Conservation (phyloP, 495 filamentous ascomycete species). For the Staphylotrichum tortipilum region DNA sequence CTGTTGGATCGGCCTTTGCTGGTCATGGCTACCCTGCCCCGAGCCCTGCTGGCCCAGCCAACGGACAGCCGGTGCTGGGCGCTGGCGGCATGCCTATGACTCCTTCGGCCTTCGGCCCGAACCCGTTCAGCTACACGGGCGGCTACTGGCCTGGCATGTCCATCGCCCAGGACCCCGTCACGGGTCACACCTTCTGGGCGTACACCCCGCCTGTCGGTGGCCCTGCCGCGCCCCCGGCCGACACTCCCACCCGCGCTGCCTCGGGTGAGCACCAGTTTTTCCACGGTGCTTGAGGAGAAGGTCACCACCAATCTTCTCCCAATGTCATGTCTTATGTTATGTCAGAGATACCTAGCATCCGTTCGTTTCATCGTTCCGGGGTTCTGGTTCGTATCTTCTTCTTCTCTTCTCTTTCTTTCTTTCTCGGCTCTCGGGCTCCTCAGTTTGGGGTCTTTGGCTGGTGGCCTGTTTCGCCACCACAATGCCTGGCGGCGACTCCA, state of each 20-base stretch:
- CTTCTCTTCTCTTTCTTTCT: neutral
- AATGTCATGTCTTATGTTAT: neutral
- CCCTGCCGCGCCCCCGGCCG: neutral
- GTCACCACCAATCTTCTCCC: neutral
- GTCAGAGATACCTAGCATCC: conserved; percentile 7
- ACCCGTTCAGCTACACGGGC: neutral
- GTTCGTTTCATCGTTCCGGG: conserved; percentile 1
- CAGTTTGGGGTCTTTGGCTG: neutral
- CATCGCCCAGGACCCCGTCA: conserved; percentile 1
- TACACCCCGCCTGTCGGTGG: conserved; percentile 1
- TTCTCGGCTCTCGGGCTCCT: neutral
- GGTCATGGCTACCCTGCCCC: neutral
- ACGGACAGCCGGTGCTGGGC: neutral
- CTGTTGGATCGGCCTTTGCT: neutral
- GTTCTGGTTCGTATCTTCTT: neutral
- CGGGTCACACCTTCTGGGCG: conserved; percentile 1
- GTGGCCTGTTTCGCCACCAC: too few species aligned
- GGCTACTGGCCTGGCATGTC: conserved; percentile 5
- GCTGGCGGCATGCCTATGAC: conserved; percentile 3
- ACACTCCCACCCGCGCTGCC: neutral
- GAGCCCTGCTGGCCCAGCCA: neutral
- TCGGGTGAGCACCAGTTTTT: neutral
- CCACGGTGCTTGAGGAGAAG: neutral
- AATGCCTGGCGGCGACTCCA: too few species aligned
- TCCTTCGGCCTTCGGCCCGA: neutral